Evolutionary conservation across 1,139 yeast genomes (phyloP).

Genomic region (Maudiozyma humilis): DNA sequence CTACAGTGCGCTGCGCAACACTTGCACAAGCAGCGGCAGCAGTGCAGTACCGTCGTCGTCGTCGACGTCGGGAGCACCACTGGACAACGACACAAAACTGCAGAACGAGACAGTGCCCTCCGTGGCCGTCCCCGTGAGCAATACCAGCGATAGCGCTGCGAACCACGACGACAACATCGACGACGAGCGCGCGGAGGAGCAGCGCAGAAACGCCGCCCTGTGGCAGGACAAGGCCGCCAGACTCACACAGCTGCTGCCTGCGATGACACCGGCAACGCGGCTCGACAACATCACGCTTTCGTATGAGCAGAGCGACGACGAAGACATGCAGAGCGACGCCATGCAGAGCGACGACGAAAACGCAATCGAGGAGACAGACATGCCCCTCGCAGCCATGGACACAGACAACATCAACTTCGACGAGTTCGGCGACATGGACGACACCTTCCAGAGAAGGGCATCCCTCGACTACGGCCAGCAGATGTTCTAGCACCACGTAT

Average conservation of each 20-base stretch:
- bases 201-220: not conserved
- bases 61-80: no score
- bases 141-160: constrained; percentile 1
- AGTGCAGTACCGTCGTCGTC: no score
- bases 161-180: not conserved
- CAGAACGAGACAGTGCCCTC: constrained; percentile 14
- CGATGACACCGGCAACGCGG: constrained; percentile 21
- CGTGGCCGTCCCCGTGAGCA: constrained; percentile 12
- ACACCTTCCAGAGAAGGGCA: constrained; percentile 29
- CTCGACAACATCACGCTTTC: constrained; percentile 26
- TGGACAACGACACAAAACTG: constrained; percentile 1
- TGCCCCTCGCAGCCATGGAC: constrained; percentile 1
- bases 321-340: constrained; percentile 2
- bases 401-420: constrained; percentile 14
- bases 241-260: constrained; percentile 20
- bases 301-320: constrained; percentile 15
- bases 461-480: constrained; percentile 23
- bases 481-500: constrained; percentile 2
- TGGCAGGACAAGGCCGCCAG: constrained; percentile 5
- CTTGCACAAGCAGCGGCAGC: not conserved
- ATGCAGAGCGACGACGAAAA: constrained; percentile 6
- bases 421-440: constrained; percentile 29
- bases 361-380: constrained; percentile 4
- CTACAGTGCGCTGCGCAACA: not conserved
- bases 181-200: not conserved